Conservation (phyloP, 1,284 basidiomycete genomes). For the Cryptococcus wingfieldii region DNA sequence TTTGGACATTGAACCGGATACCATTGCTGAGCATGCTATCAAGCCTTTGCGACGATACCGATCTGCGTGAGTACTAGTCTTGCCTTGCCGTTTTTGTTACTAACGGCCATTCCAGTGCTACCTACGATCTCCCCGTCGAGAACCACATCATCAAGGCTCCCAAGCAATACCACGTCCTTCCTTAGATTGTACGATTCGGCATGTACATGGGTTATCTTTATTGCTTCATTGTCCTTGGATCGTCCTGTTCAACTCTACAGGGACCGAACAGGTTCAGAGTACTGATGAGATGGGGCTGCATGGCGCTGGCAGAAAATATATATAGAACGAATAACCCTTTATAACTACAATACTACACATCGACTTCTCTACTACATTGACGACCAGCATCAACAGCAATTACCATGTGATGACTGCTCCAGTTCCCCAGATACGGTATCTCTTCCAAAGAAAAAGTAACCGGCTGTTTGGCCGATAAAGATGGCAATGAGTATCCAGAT, state of each 20-base stretch:
- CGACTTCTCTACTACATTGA: neutral
- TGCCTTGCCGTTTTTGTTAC: neutral
- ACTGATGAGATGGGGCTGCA: neutral
- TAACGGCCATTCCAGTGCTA: constrained; percentile 26
- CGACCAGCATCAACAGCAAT: constrained; percentile 3
- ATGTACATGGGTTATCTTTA: constrained; percentile 2
- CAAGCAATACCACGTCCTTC: constrained; percentile 51
- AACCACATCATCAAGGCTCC: constrained; percentile 45
- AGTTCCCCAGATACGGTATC: constrained; percentile 24
- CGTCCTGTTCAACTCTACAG: no score
- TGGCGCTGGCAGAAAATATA: no score
- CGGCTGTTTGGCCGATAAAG: constrained; percentile 43
- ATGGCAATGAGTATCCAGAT: constrained; percentile 46
- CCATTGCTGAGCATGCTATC: constrained; percentile 86
- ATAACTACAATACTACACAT: neutral
- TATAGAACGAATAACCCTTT: no score
- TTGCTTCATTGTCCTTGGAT: neutral
- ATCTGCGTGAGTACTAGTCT: constrained; percentile 54
- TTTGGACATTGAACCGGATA: constrained; percentile 63
- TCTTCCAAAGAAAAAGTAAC: constrained; percentile 38
- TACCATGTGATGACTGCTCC: constrained; percentile 3
- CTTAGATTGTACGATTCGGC: constrained; percentile 33
- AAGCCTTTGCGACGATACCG: constrained; percentile 87
- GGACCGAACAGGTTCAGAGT: neutral
- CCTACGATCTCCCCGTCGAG: constrained; percentile 50